Conservation (phyloP, 208 protist species). For the Wallacemonas sp. region DNA sequence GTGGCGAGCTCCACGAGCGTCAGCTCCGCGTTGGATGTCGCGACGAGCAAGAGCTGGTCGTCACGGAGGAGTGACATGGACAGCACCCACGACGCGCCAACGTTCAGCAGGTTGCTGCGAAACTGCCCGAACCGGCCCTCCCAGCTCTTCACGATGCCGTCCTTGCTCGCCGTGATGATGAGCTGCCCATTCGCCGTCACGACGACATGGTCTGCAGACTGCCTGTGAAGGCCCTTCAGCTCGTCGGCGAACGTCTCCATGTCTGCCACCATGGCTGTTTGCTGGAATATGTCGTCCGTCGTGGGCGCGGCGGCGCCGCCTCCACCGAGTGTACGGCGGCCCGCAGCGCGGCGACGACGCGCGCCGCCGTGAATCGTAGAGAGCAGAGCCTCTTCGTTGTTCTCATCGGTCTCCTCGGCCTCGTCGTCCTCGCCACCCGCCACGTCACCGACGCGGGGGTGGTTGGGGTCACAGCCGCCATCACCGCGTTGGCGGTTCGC, state of each 20-base stretch:
- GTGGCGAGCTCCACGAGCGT: constrained; percentile 75
- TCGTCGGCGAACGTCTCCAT: constrained; percentile 30
- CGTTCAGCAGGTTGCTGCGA: constrained; percentile 60
- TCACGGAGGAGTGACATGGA: constrained; percentile 66
- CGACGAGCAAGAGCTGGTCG: constrained; percentile 74
- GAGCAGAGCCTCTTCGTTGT: not conserved
- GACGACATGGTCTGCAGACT: constrained; percentile 64
- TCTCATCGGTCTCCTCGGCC: constrained; percentile 30
- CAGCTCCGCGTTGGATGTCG: constrained; percentile 75
- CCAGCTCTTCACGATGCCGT: constrained; percentile 83
- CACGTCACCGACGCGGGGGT: not conserved
- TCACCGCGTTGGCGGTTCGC: not conserved
- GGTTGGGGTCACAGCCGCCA: not conserved
- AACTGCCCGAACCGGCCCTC: constrained; percentile 52
- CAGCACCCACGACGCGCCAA: constrained; percentile 72
- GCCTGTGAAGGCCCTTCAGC: constrained; percentile 49
- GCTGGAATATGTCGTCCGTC: constrained; percentile 10
- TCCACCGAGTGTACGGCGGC: not conserved
- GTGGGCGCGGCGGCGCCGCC: constrained; percentile 8
- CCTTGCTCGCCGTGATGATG: constrained; percentile 73
- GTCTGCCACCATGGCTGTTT: constrained; percentile 28
- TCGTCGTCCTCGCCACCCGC: constrained; percentile 9
- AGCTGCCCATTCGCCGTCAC: constrained; percentile 31
- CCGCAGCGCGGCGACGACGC: not conserved
- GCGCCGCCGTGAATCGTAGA: constrained; percentile 8